phyloP scores from a whole-genome alignment of 1,284 basidiomycete species.

The Naganishia cerealis region DNA sequence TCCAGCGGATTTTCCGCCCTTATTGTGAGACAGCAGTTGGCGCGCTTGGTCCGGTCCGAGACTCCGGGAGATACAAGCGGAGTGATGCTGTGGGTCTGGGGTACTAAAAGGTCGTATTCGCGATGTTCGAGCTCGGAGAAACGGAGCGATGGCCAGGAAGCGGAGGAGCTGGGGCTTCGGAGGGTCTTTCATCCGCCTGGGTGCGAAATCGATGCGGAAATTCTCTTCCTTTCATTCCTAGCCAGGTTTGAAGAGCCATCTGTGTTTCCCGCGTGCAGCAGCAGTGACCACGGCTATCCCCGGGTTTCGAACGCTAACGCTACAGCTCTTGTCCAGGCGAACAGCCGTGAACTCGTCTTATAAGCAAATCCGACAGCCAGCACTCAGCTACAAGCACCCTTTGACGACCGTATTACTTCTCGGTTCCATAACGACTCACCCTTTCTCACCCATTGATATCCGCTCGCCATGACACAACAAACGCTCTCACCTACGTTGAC shows the following conservation, averaged over 20 bases:
- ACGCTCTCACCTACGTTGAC: slow-evolving; percentile 39
- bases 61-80: neutral
- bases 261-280: too few relatives aligned
- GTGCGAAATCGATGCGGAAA: too few relatives aligned
- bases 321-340: too few relatives aligned
- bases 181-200: too few relatives aligned
- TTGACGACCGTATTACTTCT: neutral
- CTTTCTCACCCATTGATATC: slow-evolving; percentile 6
- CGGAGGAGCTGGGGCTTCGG: too few relatives aligned
- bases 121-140: neutral
- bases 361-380: too few relatives aligned
- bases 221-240: too few relatives aligned
- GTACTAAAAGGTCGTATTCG: neutral
- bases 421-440: neutral
- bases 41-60: neutral
- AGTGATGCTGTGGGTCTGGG: neutral
- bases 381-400: too few relatives aligned
- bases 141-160: neutral
- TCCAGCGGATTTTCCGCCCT: neutral
- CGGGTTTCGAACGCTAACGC: too few relatives aligned
- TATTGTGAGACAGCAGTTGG: neutral
- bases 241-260: too few relatives aligned
- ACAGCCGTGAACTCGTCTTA: too few relatives aligned
- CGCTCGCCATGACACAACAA: slow-evolving; percentile 20
- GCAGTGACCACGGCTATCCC: too few relatives aligned